Evolutionary conservation across 495 filamentous ascomycete genomes (phyloP).

Genomic region (Chaetomium cochliodes): DNA sequence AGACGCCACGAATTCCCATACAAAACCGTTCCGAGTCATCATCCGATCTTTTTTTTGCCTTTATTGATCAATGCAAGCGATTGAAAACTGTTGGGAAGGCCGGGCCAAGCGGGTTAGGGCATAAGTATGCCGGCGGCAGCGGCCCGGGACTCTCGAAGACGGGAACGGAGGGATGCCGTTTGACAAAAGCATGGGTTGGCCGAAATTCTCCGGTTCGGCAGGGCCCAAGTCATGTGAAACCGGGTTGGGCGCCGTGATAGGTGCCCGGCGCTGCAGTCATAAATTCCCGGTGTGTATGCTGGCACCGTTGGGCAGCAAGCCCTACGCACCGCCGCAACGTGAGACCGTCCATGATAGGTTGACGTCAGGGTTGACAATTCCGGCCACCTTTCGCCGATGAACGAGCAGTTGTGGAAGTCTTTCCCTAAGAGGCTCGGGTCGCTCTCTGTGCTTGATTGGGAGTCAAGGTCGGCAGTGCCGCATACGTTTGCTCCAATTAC

Average conservation of each 20-base stretch:
- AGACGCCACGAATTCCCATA: not conserved
- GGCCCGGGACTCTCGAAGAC: not conserved
- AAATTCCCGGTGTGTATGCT: constrained; percentile 7
- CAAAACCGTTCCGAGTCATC: not conserved
- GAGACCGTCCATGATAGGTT: constrained; percentile 17
- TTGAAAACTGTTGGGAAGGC: not conserved
- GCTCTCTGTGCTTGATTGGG: not conserved
- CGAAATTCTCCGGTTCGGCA: not conserved
- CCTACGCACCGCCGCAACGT: constrained; percentile 1
- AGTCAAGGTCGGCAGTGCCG: not conserved
- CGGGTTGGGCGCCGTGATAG: constrained; percentile 3
- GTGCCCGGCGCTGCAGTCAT: constrained; percentile 12
- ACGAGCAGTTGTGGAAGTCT: not conserved
- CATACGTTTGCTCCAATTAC: constrained; percentile 1
- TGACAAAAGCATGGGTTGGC: not conserved
- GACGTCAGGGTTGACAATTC: not conserved
- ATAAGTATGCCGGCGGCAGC: not conserved
- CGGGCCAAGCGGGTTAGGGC: not conserved
- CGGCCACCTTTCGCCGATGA: not conserved
- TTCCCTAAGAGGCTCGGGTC: not conserved
- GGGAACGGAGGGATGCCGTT: no score
- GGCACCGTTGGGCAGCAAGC: constrained; percentile 24
- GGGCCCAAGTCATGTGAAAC: constrained; percentile 4
- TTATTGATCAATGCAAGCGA: not conserved
- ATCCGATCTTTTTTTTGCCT: not conserved